These are phyloP conservation scores for Fusarium sambucinum DNA, from an alignment of 2,329 filamentous ascomycete genomes.

Conservation along the genomic window DNA sequence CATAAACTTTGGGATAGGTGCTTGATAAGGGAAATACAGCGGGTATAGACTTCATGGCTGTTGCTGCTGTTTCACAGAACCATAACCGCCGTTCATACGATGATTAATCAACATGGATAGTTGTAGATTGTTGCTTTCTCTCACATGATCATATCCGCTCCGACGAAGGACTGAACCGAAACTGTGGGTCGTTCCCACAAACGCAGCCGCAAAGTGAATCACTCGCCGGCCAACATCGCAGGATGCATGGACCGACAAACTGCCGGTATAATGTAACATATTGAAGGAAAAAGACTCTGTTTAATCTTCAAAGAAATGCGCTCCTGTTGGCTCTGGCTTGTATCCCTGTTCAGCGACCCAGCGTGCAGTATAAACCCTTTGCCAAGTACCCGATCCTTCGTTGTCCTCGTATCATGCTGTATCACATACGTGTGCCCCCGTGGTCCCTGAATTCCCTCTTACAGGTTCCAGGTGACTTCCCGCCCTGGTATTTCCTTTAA, in stretches of 20 bases:
- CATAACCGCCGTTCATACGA: not conserved
- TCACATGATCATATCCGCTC: not conserved
- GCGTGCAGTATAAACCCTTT: slow-evolving; percentile 4
- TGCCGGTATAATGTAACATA: not conserved
- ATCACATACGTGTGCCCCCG: slow-evolving; percentile 13
- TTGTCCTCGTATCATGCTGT: slow-evolving; percentile 33
- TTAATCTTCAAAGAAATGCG: slow-evolving; percentile 15
- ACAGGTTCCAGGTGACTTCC: slow-evolving; percentile 40
- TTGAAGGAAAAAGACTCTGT: slow-evolving; percentile 5
- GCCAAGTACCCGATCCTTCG: slow-evolving; percentile 7
- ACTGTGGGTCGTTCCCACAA: slow-evolving; percentile 36
- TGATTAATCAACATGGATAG: not conserved
- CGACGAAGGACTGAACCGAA: slow-evolving; percentile 5
- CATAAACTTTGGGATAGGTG: slow-evolving; percentile 29
- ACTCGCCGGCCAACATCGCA: slow-evolving; percentile 19
- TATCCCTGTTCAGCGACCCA: slow-evolving; percentile 9
- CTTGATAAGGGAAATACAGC: slow-evolving; percentile 42
- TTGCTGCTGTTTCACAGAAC: slow-evolving; percentile 22
- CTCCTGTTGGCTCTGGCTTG: slow-evolving; percentile 11
- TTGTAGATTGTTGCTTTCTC: not conserved
- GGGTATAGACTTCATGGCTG: slow-evolving; percentile 14
- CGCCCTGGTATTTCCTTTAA: slow-evolving; percentile 51
- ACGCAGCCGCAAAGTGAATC: slow-evolving; percentile 38
- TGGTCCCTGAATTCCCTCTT: slow-evolving; percentile 10
- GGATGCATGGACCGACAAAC: slow-evolving; percentile 12